Conservation (phyloP, 805 yeast species). For the Ogataea wickerhamii region DNA sequence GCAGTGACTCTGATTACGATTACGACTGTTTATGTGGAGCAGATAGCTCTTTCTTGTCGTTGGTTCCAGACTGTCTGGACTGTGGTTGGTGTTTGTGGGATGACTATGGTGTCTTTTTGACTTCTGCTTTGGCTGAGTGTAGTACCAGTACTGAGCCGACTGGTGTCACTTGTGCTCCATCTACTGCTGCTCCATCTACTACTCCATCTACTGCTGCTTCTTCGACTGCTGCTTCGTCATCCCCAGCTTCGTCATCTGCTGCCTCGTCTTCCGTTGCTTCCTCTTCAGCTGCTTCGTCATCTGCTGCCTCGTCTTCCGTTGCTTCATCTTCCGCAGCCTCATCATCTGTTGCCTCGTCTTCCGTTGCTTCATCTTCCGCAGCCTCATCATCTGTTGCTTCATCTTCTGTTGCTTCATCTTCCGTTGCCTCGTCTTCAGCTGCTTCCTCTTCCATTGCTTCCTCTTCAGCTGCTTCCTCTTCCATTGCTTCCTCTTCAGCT, state of each 20-base stretch:
- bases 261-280: slow-evolving; percentile 2
- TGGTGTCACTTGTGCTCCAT: slow-evolving; percentile 27
- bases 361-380: slow-evolving; percentile 5
- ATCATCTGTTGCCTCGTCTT: background rate
- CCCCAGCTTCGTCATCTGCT: too few relatives aligned
- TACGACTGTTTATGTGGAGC: slow-evolving; percentile 30
- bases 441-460: slow-evolving; percentile 15
- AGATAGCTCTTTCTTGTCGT: slow-evolving; percentile 23
- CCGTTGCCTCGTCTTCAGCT: slow-evolving; percentile 24
- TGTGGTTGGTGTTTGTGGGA: slow-evolving; percentile 39
- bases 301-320: slow-evolving; percentile 24
- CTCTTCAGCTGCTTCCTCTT: background rate
- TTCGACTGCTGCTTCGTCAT: slow-evolving; percentile 13
- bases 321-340: slow-evolving; percentile 15
- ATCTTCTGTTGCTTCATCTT: background rate
- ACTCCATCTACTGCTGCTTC: slow-evolving; percentile 6
- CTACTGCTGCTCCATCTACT: slow-evolving; percentile 13
- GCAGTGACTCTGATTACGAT: slow-evolving; percentile 29
- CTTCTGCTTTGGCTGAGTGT: slow-evolving; percentile 29
- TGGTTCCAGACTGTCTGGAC: slow-evolving; percentile 30
- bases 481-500: slow-evolving; percentile 8
- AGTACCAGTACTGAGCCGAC: slow-evolving; percentile 30
- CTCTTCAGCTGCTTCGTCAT: background rate
- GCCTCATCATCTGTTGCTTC: slow-evolving; percentile 2
- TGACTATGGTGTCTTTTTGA: slow-evolving; percentile 30